These are phyloP conservation scores for Fusarium mangiferae DNA, from an alignment of 2,329 filamentous ascomycete species.

Conservation along the genomic window DNA sequence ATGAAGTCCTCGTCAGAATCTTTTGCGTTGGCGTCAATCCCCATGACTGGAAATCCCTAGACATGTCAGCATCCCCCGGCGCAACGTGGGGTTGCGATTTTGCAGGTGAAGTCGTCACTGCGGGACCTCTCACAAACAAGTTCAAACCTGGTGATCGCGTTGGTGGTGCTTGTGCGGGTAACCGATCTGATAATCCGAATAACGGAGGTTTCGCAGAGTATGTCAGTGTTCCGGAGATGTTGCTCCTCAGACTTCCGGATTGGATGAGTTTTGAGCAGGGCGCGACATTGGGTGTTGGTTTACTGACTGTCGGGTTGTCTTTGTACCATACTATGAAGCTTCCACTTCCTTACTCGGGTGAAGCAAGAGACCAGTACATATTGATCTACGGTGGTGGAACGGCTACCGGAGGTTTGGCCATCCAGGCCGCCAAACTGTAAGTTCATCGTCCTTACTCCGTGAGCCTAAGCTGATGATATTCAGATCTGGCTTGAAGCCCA, in stretches of 20 bases:
- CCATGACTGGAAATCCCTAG: constrained; percentile 33
- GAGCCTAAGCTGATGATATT: not conserved
- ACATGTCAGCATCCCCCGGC: constrained; percentile 31
- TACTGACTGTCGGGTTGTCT: not conserved
- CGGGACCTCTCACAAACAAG: not conserved
- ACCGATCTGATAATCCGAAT: not conserved
- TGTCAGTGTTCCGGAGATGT: constrained; percentile 15
- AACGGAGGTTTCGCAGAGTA: not conserved
- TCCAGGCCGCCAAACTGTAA: not conserved
- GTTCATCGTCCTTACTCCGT: not conserved
- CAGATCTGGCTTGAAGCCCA: not conserved
- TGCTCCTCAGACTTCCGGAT: not conserved
- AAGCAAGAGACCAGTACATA: not conserved
- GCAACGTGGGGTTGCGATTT: constrained; percentile 35
- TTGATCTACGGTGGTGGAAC: constrained; percentile 5
- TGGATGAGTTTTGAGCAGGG: constrained; percentile 19
- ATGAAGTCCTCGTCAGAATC: constrained; percentile 21
- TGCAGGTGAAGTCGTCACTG: constrained; percentile 18
- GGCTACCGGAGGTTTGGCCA: not conserved
- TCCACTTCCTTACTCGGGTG: not conserved
- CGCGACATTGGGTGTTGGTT: constrained; percentile 14
- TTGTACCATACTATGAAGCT: constrained; percentile 2
- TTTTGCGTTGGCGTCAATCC: constrained; percentile 29
- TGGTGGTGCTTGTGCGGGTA: not conserved
- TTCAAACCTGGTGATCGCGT: not conserved